Base-by-base conservation (phyloP, 306 rosid genomes). In the Quercus engelmannii region DNA sequence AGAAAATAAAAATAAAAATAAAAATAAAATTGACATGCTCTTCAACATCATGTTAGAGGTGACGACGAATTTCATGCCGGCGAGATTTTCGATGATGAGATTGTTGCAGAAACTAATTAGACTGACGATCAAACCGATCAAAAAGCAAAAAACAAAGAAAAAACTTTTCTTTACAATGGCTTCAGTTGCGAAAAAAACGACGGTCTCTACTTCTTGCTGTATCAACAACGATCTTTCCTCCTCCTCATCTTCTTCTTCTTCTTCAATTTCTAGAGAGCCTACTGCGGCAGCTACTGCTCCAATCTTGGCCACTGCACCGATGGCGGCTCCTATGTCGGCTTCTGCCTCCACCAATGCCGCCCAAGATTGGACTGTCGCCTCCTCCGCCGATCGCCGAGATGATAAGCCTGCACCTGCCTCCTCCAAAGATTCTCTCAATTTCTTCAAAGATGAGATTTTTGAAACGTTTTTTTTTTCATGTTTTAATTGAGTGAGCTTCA, bases 11-110 rank as follows among this genome's bases (percentile, higher is more conserved):
- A 4, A 14, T 20, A 2, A 6, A 4, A 4, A 14, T 38, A 20
- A 59, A 3, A 55, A 11, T 21, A 21, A 21, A 69, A 21, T 30
- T 30, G 0, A 89, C 99, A 92, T 91, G 4, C 63, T 59, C 76
- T 95, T 78, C 81, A 93, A 86, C 98, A 93, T 95, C 94, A 93
- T 84, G 76, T 93, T 87, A 30, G 97, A 95, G 3, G 99, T 95
- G 82, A 93, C 25, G 11, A 95, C 98, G 80, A 93, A 95, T 84
- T 95, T 95, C 21, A 85, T 54, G 30, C 30, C 94, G 0, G 98
- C 97, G 41, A 93, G 93, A 25, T 25, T 25, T 25, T 25, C 1
- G 26, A 25, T 96, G 0, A 97, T 96, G 41, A 93, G 93, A 81
- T 95, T 95, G 64, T 90, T 93, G 79, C 79, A 93, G 30, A 95